Evolutionary conservation across 108 stramenopile genomes (phyloP), one percentile per base, ranked within the genome.

Genomic region (Skeletonema grethae): DNA sequence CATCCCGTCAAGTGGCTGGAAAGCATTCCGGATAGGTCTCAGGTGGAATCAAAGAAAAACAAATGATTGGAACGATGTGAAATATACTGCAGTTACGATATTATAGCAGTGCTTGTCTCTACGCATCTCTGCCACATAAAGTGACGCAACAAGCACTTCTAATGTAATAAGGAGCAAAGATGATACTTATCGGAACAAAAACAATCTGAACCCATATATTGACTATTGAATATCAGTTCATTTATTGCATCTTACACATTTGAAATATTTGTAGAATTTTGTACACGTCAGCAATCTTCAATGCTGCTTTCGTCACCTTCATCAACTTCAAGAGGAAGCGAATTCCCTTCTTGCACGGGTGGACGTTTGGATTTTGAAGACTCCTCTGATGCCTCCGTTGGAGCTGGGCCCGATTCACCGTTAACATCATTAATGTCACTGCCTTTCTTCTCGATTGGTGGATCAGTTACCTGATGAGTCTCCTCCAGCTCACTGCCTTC

Each of bases 1-100:
- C 86, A 95, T 79, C 94, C 94, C 28, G 79, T 95, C 66, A 89
- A 92, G 63, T 95, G 94, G 94, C 71, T 95, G 28, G 94, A 95
- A 34, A 85, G 83, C 62, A 89, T 95, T 46, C 94, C 94, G 10
- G 86, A 90, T 78, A 66, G 92, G 67, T 72, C 82, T 73, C 79
- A 38, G 31, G 69, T 48, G 67, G 79, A 80, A 57, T 64, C 63
- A 35, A 80, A 80, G 63, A 80, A 80, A 63, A 69, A 20, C 53
- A 80, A 79, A 72, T 79, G 67, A 57, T 56, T 4, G 6, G n/a
- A 6, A 48, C 16, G 46, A 48, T 18, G 46, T 18, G 16, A 20
- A 16, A 20, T 0, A 3, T 48, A 18, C 18, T 7, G 7, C 34
- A 6, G 34, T 34, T 5, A 5, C 34, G 34, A 28, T 28, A 28